Evolutionary conservation across 1,139 yeast species (phyloP).

Genomic region (Debaryomyces singareniensis): DNA sequence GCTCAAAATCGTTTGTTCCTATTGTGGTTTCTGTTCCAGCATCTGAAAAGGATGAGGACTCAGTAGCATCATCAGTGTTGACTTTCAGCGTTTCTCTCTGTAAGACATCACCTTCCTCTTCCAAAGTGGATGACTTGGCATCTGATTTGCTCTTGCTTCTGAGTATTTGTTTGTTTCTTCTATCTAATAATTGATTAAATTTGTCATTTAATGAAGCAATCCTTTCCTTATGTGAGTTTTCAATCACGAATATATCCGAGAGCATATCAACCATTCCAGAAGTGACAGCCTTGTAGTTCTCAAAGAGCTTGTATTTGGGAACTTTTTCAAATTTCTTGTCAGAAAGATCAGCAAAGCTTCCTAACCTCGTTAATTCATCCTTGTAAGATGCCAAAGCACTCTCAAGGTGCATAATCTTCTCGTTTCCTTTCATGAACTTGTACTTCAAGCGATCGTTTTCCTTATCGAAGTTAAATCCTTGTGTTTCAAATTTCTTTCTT

Average conservation of each 20-base stretch:
- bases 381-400: slow-evolving; percentile 27
- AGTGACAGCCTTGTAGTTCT: slow-evolving; percentile 25
- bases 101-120: slow-evolving; percentile 8
- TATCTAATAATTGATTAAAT: slow-evolving; percentile 26
- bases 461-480: slow-evolving; percentile 43
- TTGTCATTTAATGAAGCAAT: slow-evolving; percentile 28
- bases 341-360: slow-evolving; percentile 21
- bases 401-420: slow-evolving; percentile 29
- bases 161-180: slow-evolving; percentile 29
- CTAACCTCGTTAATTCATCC: slow-evolving; percentile 23
- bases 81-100: neutral
- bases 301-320: slow-evolving; percentile 29
- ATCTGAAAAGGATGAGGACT: neutral
- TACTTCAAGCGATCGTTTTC: slow-evolving; percentile 38
- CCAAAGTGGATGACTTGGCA: slow-evolving; percentile 15
- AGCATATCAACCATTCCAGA: slow-evolving; percentile 29
- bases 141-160: slow-evolving; percentile 26
- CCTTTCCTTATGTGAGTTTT: slow-evolving; percentile 36
- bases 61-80: neutral
- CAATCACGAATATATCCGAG: slow-evolving; percentile 25
- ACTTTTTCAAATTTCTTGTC: slow-evolving; percentile 20
- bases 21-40: neutral
- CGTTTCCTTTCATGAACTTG: slow-evolving; percentile 23
- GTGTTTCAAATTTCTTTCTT: slow-evolving; percentile 33
- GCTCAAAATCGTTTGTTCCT: slow-evolving; percentile 15